These are phyloP conservation scores for Amborella trichopoda DNA, from an alignment of 164 flowering plant genomes.

Conservation along the genomic window DNA sequence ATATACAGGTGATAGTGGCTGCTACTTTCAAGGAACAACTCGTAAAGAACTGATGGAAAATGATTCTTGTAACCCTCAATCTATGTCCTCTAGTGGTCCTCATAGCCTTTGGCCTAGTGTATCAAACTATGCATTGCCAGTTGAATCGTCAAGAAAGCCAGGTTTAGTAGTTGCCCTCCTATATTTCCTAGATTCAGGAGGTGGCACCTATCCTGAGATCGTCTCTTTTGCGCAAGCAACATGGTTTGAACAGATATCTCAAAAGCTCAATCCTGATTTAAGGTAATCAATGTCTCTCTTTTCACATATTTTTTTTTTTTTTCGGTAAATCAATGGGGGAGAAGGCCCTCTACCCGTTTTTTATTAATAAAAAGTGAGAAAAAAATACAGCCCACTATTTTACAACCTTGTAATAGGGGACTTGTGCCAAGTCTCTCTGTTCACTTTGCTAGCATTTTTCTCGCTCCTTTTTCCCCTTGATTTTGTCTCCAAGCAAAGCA, in stretches of 20 bases:
- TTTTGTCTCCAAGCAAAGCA: no score
- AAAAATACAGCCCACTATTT: no score
- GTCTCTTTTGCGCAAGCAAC: slow-evolving; percentile 67
- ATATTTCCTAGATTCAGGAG: slow-evolving; percentile 89
- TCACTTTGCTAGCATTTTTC: no score
- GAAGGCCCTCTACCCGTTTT: no score
- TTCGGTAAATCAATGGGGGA: no score
- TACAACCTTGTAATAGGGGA: no score
- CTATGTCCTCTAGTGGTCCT: slow-evolving; percentile 57
- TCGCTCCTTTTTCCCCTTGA: no score
- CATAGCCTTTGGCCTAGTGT: slow-evolving; percentile 72
- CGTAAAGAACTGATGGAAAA: slow-evolving; percentile 49
- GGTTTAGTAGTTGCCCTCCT: slow-evolving; percentile 30
- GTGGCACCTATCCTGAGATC: slow-evolving; percentile 85
- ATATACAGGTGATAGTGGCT: slow-evolving; percentile 9
- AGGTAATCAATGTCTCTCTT: slow-evolving; percentile 52
- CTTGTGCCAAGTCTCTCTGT: no score
- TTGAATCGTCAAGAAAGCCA: slow-evolving; percentile 31
- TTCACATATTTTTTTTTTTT: no score
- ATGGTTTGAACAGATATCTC: slow-evolving; percentile 52
- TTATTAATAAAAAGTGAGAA: no score
- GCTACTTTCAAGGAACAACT: slow-evolving; percentile 53
- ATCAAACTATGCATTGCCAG: slow-evolving; percentile 63
- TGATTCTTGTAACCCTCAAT: slow-evolving; percentile 39
- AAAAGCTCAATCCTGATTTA: slow-evolving; percentile 51